Base-by-base conservation (phyloP, 345 rosid species). In the Rhizophora apiculata region DNA sequence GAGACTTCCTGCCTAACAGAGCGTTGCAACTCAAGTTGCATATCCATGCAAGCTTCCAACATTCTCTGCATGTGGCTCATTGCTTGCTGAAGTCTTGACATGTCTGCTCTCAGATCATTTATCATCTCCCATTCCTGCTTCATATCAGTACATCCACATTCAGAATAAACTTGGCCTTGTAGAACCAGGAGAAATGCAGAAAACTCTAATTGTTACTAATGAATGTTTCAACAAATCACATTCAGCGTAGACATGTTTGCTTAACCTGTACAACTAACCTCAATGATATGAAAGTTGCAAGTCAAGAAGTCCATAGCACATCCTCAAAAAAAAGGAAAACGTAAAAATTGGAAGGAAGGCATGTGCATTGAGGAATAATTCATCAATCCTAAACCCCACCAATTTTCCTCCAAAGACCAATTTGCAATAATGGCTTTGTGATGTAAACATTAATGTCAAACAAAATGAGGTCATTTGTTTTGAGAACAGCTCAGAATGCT, bases 51-150 rank as follows among this genome's bases (percentile, higher is more conserved):
- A 72, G 98, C 92, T 72, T 96, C 99, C 60, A 96, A 74, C 96
- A 89, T 92, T 78, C 97, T 89, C 85, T 96, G 99, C 99, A 96
- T 92, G 82, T 92, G 94, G 73, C 86, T 90, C 99, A 92, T 92
- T 26, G 96, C 97, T 78, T 96, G 99, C 75, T 96, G 99, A 68
- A 96, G 88, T 78, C 96, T 88, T 43, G 89, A 82, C 88, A 96
- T 89, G 65, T 96, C 99, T 67, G 97, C 85, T 80, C 95, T 89
- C 76, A 96, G 74, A 76, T 96, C 99, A 76, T 86, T 90, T 68
- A 92, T 72, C 85, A 89, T 87, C 78, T 96, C 99, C 98, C 97
- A 96, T 77, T 96, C 99, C 99, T 92, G 65, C 73, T 11, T 43
- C 74, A 80, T 67, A 65, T 54, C 75, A 65, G 7, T n/a, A 58